Conservation (phyloP, 495 filamentous ascomycete species). For the Apodospora peruviana region DNA sequence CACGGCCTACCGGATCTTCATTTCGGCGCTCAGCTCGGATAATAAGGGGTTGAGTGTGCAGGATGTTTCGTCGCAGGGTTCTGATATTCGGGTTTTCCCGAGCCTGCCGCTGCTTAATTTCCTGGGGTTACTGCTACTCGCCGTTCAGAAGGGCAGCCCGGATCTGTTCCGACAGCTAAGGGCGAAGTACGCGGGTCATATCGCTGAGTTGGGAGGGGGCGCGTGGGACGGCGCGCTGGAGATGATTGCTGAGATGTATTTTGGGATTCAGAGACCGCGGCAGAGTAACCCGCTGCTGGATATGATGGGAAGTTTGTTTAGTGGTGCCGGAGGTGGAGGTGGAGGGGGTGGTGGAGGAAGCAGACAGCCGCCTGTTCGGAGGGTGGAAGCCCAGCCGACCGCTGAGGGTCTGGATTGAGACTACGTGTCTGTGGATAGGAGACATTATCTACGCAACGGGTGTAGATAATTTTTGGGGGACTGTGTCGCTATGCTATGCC, state of each 20-base stretch:
- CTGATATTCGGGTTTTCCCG: slow-evolving; percentile 78
- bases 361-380: slow-evolving; percentile 36
- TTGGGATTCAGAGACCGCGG: slow-evolving; percentile 82
- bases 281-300: slow-evolving; percentile 88
- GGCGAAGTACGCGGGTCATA: slow-evolving; percentile 70
- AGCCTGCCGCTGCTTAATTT: slow-evolving; percentile 90
- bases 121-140: slow-evolving; percentile 73
- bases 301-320: slow-evolving; percentile 95
- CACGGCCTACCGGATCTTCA: slow-evolving; percentile 75
- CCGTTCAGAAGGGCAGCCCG: slow-evolving; percentile 69
- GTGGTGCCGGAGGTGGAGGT: slow-evolving; percentile 54
- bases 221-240: slow-evolving; percentile 81
- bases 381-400: slow-evolving; percentile 41
- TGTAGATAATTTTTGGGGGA: too few species aligned
- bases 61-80: slow-evolving; percentile 68
- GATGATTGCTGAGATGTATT: slow-evolving; percentile 93
- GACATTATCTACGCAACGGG: background rate
- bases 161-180: slow-evolving; percentile 81
- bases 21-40: slow-evolving; percentile 57
- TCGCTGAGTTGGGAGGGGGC: slow-evolving; percentile 62
- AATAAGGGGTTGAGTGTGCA: slow-evolving; percentile 66
- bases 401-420: slow-evolving; percentile 48
- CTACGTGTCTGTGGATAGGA: background rate
- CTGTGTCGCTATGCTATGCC: too few species aligned
- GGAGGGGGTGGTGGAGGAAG: slow-evolving; percentile 29